Percentiles rank a stretch among this genome's conserved stretches.
Evolutionary conservation across 768 basidiomycete species (phyloP).

Genomic region (Tulasnella sp.): DNA sequence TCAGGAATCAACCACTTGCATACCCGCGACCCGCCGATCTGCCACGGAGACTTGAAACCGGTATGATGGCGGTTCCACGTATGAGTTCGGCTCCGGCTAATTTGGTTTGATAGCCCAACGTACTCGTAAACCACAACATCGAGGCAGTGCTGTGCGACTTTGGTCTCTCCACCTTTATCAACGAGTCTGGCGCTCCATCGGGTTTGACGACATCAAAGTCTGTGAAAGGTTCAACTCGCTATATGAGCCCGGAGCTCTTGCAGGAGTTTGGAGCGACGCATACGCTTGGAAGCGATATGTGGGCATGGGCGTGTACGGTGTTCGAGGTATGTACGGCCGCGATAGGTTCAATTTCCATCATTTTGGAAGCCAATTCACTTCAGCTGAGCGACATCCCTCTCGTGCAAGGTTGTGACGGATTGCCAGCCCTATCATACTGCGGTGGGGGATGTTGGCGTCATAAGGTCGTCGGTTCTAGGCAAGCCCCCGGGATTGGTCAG

Average conservation of each 20-base stretch:
- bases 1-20: neutral
- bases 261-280: neutral
- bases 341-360: too few species aligned
- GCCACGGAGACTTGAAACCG: slow-evolving; percentile 5
- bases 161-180: neutral
- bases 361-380: neutral
- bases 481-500: neutral
- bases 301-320: neutral
- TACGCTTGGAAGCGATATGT: neutral
- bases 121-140: neutral
- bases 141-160: neutral
- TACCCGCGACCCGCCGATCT: neutral
- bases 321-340: neutral
- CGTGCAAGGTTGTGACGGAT: neutral
- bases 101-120: neutral
- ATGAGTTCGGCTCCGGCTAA: neutral
- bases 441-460: neutral
- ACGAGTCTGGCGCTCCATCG: neutral
- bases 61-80: neutral
- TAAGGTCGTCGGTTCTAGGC: neutral
- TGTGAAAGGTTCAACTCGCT: neutral
- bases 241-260: neutral
- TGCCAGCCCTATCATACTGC: neutral
- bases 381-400: neutral
- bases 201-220: neutral